A percentile compares a stretch with the other conserved stretches of the same genome.
Evolutionary conservation across 805 yeast genomes (phyloP).

Genomic region (Jamesozyma hellenica): DNA sequence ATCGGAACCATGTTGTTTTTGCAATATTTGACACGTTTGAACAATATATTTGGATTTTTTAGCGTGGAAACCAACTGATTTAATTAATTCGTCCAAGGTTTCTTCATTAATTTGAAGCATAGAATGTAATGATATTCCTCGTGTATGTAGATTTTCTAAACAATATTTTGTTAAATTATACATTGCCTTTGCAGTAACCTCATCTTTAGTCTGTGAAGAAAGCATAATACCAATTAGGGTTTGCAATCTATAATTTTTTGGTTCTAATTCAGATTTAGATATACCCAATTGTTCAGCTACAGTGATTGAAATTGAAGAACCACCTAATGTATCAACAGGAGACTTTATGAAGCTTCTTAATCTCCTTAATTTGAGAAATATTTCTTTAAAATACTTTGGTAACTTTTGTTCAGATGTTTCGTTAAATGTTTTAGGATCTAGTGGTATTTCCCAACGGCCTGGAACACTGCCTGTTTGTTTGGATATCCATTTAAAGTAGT

Average conservation of each 20-base stretch:
- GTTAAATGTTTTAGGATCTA: slow-evolving; percentile 9
- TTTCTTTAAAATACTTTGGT: slow-evolving; percentile 43
- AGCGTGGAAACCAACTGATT: slow-evolving; percentile 77
- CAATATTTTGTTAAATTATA: slow-evolving; percentile 43
- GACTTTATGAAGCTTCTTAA: slow-evolving; percentile 63
- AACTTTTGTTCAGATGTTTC: slow-evolving; percentile 6
- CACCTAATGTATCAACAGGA: slow-evolving; percentile 86
- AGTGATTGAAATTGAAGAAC: slow-evolving; percentile 47
- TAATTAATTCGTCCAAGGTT: slow-evolving; percentile 56
- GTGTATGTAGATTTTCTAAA: slow-evolving; percentile 29
- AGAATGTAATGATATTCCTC: slow-evolving; percentile 52
- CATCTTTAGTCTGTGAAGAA: slow-evolving; percentile 88
- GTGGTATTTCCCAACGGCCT: slow-evolving; percentile 14
- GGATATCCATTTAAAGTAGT: slow-evolving; percentile 21
- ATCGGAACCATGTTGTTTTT: slow-evolving; percentile 47
- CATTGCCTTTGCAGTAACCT: slow-evolving; percentile 69
- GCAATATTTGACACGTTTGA: slow-evolving; percentile 45
- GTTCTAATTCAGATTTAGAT: slow-evolving; percentile 19
- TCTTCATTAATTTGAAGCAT: slow-evolving; percentile 40
- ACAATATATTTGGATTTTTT: slow-evolving; percentile 67
- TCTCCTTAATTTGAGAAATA: slow-evolving; percentile 48
- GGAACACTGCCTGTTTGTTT: slow-evolving; percentile 20
- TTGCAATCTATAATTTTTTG: slow-evolving; percentile 51
- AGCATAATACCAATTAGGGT: slow-evolving; percentile 72
- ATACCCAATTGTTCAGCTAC: slow-evolving; percentile 25